A percentile compares a stretch with the other conserved stretches of the same genome.
These are phyloP conservation scores for Ambrosia artemisiifolia DNA, from an alignment of 129 eudicot species.

Conservation along the genomic window DNA sequence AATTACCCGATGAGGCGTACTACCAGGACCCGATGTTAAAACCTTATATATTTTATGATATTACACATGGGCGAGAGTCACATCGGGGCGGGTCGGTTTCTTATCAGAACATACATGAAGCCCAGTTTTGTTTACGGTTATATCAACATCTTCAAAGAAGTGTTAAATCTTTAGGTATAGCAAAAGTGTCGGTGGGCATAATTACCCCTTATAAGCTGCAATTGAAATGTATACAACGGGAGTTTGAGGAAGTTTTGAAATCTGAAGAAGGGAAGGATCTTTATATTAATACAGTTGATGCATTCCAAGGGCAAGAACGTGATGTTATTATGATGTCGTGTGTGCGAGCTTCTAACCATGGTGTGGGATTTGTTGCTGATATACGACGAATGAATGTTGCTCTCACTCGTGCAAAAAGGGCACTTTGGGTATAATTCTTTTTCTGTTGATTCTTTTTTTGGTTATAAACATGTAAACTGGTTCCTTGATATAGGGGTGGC, in stretches of 20 bases:
- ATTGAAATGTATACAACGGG: constrained; percentile 85
- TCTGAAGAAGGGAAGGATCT: constrained; percentile 85
- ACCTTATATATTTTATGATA: constrained; percentile 83
- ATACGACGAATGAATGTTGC: constrained; percentile 98
- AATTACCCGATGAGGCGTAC: constrained; percentile 67
- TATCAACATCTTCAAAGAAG: constrained; percentile 92
- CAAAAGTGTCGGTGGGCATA: constrained; percentile 87
- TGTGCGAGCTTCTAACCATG: constrained; percentile 93
- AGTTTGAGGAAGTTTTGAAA: constrained; percentile 78
- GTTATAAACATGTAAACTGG: not conserved
- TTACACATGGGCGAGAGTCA: constrained; percentile 88
- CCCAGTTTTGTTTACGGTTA: constrained; percentile 78
- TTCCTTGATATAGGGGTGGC: not conserved
- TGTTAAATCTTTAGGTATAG: constrained; percentile 49
- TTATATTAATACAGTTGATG: constrained; percentile 93
- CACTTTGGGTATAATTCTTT: constrained; percentile 64
- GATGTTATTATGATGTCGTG: constrained; percentile 99
- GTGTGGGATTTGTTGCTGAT: constrained; percentile 97
- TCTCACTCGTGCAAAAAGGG: constrained; percentile 88
- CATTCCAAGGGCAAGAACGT: constrained; percentile 99
- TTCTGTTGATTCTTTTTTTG: not conserved
- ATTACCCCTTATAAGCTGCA: constrained; percentile 96
- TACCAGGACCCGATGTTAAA: constrained; percentile 70
- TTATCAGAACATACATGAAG: constrained; percentile 87
- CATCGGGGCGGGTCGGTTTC: constrained; percentile 95